Percentiles rank a stretch among this genome's conserved stretches.
Evolutionary conservation across 2,329 filamentous ascomycete species (phyloP).

Genomic region (Capronia americana): DNA sequence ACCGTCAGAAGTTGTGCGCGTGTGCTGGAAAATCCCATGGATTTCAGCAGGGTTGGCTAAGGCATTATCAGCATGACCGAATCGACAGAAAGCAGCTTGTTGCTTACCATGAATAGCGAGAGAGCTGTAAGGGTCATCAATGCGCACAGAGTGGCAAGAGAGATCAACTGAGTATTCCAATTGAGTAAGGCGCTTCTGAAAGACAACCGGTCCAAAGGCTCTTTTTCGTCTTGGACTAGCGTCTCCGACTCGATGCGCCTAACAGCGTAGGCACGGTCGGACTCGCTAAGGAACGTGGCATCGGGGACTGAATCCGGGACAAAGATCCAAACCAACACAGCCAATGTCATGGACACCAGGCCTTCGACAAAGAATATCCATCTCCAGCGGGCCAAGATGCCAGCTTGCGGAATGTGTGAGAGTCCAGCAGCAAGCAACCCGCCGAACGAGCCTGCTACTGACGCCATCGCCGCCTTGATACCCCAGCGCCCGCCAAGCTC

Average conservation of each 20-base stretch:
- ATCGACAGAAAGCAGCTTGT: too few relatives aligned
- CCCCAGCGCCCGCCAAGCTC: conserved; percentile 52
- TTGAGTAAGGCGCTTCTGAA: conserved; percentile 10
- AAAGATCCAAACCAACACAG: conserved; percentile 48
- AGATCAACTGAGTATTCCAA: conserved; percentile 6
- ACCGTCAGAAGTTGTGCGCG: conserved; percentile 49
- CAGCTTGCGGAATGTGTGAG: conserved; percentile 59
- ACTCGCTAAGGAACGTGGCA: conserved; percentile 45
- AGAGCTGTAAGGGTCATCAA: conserved; percentile 44
- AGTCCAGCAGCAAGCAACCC: conserved; percentile 58
- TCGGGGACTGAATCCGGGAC: conserved; percentile 48
- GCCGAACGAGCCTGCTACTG: conserved; percentile 49
- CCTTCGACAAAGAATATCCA: conserved; percentile 64
- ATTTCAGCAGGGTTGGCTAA: conserved; percentile 48
- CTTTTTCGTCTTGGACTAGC: neutral
- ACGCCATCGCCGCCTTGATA: conserved; percentile 53
- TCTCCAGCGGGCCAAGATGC: conserved; percentile 54
- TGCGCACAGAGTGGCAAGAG: conserved; percentile 11
- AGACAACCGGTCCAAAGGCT: neutral
- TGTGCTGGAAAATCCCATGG: conserved; percentile 48
- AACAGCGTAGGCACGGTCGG: conserved; percentile 42
- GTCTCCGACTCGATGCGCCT: conserved; percentile 38
- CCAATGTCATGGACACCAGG: conserved; percentile 40
- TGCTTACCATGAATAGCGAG: conserved; percentile 47
- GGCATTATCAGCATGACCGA: neutral